phyloP scores from a whole-genome alignment of 1,284 basidiomycete genomes.

The Cryptococcus neoformans region DNA sequence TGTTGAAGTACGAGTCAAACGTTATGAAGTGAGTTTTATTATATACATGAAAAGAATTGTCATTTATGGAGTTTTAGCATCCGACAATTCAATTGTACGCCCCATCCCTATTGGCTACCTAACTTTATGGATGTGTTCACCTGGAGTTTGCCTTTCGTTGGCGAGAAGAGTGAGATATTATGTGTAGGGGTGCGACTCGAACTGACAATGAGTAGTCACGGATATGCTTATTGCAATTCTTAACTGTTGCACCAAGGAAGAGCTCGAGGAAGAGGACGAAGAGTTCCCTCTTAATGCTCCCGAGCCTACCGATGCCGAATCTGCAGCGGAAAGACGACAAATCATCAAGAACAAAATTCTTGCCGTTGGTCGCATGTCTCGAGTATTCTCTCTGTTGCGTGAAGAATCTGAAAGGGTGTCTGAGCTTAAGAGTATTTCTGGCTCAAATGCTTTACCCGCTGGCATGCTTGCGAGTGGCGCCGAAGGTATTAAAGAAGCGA shows the following conservation, averaged over 20 bases:
- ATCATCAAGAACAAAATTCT: conserved; percentile 98
- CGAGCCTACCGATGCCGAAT: conserved; percentile 30
- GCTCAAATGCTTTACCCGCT: conserved; percentile 74
- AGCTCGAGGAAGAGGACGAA: conserved; percentile 83
- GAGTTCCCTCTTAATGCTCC: conserved; percentile 50
- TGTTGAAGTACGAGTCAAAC: conserved; percentile 94
- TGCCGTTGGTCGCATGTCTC: conserved; percentile 93
- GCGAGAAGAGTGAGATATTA: conserved; percentile 76
- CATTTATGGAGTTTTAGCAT: conserved; percentile 25
- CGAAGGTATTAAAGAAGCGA: conserved; percentile 94
- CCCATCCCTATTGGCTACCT: conserved; percentile 94
- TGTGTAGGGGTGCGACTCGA: background rate
- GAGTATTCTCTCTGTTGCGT: conserved; percentile 92
- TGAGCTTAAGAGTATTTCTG: conserved; percentile 88
- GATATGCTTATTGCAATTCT: conserved; percentile 96
- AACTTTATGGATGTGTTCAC: conserved; percentile 99
- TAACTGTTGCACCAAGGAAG: conserved; percentile 91
- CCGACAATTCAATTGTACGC: conserved; percentile 89
- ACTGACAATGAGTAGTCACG: conserved; percentile 58
- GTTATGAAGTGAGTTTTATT: conserved; percentile 67
- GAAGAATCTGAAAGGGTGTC: conserved; percentile 98
- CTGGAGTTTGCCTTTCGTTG: conserved; percentile 98
- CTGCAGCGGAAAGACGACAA: conserved; percentile 69
- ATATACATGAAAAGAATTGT: background rate
- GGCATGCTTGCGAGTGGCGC: conserved; percentile 84